These are phyloP conservation scores for Pseudozyma sp. DNA, from an alignment of 1,284 basidiomycete species.

Conservation along the genomic window DNA sequence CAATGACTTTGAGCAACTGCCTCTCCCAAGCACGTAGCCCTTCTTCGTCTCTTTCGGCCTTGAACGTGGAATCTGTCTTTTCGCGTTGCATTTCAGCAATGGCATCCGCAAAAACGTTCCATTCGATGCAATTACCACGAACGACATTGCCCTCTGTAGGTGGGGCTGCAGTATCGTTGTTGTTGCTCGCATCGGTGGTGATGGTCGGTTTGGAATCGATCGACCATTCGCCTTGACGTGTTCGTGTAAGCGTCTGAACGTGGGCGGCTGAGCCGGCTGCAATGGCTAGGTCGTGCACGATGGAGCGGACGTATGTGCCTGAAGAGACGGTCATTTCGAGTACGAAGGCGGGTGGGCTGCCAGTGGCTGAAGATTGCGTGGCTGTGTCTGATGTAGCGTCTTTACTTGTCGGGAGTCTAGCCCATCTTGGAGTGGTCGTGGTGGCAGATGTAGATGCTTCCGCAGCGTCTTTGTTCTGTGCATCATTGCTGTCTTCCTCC, in stretches of 20 bases:
- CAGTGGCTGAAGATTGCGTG: slow-evolving; percentile 1
- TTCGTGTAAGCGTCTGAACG: slow-evolving; percentile 63
- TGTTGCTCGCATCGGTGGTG: background rate
- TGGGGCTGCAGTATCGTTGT: background rate
- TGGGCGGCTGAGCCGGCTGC: slow-evolving; percentile 63
- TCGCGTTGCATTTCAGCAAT: slow-evolving; percentile 54
- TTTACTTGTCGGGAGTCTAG: slow-evolving; percentile 10
- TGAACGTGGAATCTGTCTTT: slow-evolving; percentile 23
- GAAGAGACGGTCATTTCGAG: slow-evolving; percentile 67
- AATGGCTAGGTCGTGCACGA: slow-evolving; percentile 65
- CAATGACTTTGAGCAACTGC: slow-evolving; percentile 43
- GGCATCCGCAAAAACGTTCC: slow-evolving; percentile 61
- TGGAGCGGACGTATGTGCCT: slow-evolving; percentile 67
- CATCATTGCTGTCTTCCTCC: slow-evolving; percentile 13
- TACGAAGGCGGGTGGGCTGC: slow-evolving; percentile 54
- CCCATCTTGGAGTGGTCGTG: slow-evolving; percentile 5
- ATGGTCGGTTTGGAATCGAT: slow-evolving; percentile 26
- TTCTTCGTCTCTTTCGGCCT: slow-evolving; percentile 33
- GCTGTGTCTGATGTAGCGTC: slow-evolving; percentile 10
- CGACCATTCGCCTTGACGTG: slow-evolving; percentile 63
- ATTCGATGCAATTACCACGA: slow-evolving; percentile 61
- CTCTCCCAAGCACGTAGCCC: slow-evolving; percentile 59
- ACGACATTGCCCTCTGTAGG: slow-evolving; percentile 7
- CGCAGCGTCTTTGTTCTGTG: slow-evolving; percentile 5
- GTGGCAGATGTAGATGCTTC: background rate